A percentile compares a stretch with the other conserved stretches of the same genome.
Evolutionary conservation across 345 rosid species (phyloP).

Genomic region (Aquilaria malaccensis): DNA sequence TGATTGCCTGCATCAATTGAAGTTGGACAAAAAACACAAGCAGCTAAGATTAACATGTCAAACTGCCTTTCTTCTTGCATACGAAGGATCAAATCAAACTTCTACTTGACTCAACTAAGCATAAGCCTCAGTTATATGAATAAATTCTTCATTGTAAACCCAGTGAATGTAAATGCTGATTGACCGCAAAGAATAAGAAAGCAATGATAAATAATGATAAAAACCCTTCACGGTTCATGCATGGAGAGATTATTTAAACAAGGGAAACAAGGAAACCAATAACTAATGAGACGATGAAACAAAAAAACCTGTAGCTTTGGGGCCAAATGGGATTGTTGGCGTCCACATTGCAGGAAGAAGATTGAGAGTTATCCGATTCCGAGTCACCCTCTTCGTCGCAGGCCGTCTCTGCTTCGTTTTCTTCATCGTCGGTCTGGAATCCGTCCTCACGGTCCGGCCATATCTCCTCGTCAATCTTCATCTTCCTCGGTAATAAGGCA

Average conservation of each 20-base stretch:
- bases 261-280: neutral
- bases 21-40: neutral
- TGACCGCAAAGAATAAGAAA: too few relatives aligned
- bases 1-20: slow-evolving; percentile 38
- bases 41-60: neutral
- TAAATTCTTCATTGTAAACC: too few relatives aligned
- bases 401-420: slow-evolving; percentile 51
- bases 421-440: slow-evolving; percentile 73
- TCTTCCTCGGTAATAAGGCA: slow-evolving; percentile 14
- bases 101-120: too few relatives aligned
- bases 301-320: slow-evolving; percentile 54
- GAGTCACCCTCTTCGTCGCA: slow-evolving; percentile 29
- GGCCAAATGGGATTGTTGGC: slow-evolving; percentile 44
- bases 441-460: slow-evolving; percentile 55
- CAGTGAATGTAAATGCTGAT: too few relatives aligned
- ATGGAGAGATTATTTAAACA: too few relatives aligned
- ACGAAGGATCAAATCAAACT: too few relatives aligned
- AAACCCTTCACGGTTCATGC: too few relatives aligned
- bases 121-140: too few relatives aligned
- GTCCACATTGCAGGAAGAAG: slow-evolving; percentile 13
- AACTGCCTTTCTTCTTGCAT: too few relatives aligned
- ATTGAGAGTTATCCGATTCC: slow-evolving; percentile 24
- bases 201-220: too few relatives aligned
- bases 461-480: slow-evolving; percentile 68
- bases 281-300: neutral